Evolutionary conservation across 139 green algal species (phyloP), one percentile per base, ranked within the genome.

Genomic region (Micromonas commoda): DNA sequence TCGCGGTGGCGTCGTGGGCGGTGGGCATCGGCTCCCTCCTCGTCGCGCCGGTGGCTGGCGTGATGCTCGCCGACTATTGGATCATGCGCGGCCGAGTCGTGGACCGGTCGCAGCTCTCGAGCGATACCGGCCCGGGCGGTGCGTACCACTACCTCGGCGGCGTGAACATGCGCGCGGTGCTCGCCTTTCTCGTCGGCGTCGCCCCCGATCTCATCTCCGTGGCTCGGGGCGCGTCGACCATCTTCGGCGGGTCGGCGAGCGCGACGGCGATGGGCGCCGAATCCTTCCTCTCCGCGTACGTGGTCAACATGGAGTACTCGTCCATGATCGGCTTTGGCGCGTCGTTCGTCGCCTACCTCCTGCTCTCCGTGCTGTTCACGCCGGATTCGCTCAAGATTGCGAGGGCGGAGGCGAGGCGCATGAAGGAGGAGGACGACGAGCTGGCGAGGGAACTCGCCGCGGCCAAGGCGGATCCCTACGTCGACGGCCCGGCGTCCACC

Each of bases 281-380:
- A 9, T 9, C 16, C 9, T 57, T 57, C 16, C 45, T 45, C 16
- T 71, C 32, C 64, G 33, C 64, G 64, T 71, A 71, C 64, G 64
- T 71, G 4, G 64, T 71, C 28, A 71, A 71, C 64, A 71, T 71
- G 64, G 64, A 71, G 33, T 71, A 71, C 64, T 21, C n/a, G 3
- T 52, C 28, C 33, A 35, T 71, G 26, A 45, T 45, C 33, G 24
- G n/a, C 28, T 26, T 33, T 13, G 64, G 23, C 4, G 26, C 26
- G 23, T 26, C 64, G 13, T 71, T 71, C 64, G 29, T 71, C 3
- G 26, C 33, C 4, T 71, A 71, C 64, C n/a, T 71, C 29, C 45
- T 71, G 26, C 32, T 71, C 21, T 33, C 32, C 64, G 26, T 38
- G 64, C 24, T 71, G 1, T 70, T 39, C 63, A 34, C 24, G 63